Evolutionary conservation across 2,329 filamentous ascomycete species (phyloP).

Genomic region (Colletotrichum zoysiae): DNA sequence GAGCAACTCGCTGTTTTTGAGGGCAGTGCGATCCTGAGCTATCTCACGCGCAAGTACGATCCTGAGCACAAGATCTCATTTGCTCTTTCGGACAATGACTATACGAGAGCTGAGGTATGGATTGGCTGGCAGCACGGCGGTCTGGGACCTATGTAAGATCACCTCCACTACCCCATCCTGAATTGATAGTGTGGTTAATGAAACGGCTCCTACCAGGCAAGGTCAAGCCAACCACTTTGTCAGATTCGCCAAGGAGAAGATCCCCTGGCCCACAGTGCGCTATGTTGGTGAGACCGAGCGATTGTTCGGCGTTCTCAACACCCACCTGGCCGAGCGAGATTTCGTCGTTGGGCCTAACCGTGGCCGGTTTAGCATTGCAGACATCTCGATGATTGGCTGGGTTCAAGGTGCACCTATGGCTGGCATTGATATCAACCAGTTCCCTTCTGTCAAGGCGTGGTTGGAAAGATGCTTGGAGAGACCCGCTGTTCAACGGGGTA

Average conservation of each 20-base stretch:
- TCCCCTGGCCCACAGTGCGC: slow-evolving; percentile 78
- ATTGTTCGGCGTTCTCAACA: slow-evolving; percentile 79
- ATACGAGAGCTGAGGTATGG: slow-evolving; percentile 59
- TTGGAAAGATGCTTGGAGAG: slow-evolving; percentile 70
- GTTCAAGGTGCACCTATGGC: slow-evolving; percentile 65
- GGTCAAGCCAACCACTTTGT: slow-evolving; percentile 82
- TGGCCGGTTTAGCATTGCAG: slow-evolving; percentile 74
- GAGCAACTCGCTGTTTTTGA: slow-evolving; percentile 77
- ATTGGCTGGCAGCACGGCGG: slow-evolving; percentile 81
- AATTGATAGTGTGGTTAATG: not conserved
- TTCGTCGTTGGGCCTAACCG: slow-evolving; percentile 65
- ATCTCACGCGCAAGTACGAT: slow-evolving; percentile 81
- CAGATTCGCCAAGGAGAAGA: slow-evolving; percentile 75
- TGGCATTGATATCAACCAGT: slow-evolving; percentile 73
- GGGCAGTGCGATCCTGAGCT: slow-evolving; percentile 78
- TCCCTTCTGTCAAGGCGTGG: slow-evolving; percentile 77
- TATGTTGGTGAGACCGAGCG: slow-evolving; percentile 83
- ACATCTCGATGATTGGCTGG: slow-evolving; percentile 82
- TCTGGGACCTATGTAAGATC: slow-evolving; percentile 69
- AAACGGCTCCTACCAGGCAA: slow-evolving; percentile 64
- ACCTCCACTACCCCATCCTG: not conserved
- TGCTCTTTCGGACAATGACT: slow-evolving; percentile 54
- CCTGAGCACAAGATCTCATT: slow-evolving; percentile 60
- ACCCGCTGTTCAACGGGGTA: slow-evolving; percentile 73
- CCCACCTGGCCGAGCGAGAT: slow-evolving; percentile 67